Evolutionary conservation across 2,329 filamentous ascomycete genomes (phyloP).

Genomic region (Ophiostoma himal-ulmi): DNA sequence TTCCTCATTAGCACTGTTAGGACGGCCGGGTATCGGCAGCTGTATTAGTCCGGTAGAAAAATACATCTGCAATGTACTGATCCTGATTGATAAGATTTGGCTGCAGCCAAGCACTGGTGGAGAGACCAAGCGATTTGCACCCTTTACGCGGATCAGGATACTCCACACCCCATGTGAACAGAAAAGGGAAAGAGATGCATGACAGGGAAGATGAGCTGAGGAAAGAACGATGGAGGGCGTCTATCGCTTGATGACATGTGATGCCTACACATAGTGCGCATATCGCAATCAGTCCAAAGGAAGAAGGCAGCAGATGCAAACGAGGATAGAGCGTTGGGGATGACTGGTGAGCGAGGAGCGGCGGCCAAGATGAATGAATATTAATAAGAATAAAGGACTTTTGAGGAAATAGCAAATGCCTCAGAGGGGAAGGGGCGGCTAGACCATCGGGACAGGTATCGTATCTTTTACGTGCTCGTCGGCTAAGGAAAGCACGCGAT

Average conservation of each 20-base stretch:
- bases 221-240: not conserved
- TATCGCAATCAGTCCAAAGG: not conserved
- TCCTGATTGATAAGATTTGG: conserved; percentile 24
- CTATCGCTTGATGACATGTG: not conserved
- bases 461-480: not conserved
- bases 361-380: not conserved
- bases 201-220: not conserved
- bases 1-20: not conserved
- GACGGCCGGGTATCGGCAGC: not conserved
- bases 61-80: conserved; percentile 15
- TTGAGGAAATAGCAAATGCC: not conserved
- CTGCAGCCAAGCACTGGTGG: conserved; percentile 15
- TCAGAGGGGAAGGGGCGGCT: not conserved
- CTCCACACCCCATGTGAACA: conserved; percentile 8
- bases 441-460: not conserved
- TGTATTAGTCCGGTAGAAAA: not conserved
- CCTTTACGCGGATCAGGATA: not conserved
- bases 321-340: not conserved
- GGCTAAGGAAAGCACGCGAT: conserved; percentile 3
- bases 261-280: not conserved
- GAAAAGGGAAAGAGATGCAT: not conserved
- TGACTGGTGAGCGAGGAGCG: not conserved
- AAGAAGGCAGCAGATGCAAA: not conserved
- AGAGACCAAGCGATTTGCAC: not conserved
- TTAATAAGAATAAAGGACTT: not conserved